phyloP scores from a whole-genome alignment of 768 basidiomycete genomes.

The Mycena olivaceomarginata region DNA sequence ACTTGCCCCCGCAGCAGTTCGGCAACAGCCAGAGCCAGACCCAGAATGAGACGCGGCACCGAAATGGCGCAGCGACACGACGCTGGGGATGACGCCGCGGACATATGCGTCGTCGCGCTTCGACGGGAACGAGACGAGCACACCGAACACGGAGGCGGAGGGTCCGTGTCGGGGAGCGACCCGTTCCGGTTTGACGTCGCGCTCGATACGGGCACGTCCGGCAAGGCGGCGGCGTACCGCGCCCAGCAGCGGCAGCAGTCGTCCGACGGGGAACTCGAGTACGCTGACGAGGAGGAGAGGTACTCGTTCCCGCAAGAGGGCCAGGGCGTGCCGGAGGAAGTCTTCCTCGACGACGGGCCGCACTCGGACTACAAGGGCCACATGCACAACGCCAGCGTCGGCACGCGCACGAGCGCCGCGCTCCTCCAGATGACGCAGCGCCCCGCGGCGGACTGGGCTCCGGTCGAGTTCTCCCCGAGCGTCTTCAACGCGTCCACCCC shows the following conservation, averaged over 20 bases:
- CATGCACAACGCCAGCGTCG: neutral
- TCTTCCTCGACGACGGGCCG: constrained; percentile 39
- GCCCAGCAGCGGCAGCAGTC: neutral
- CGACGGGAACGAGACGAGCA: neutral
- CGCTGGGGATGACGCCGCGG: constrained; percentile 33
- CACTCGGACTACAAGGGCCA: constrained; percentile 1
- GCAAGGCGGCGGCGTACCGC: neutral
- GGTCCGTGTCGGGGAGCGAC: constrained; percentile 31
- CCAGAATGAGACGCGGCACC: constrained; percentile 18
- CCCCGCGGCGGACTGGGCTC: constrained; percentile 37
- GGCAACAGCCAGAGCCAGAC: too few relatives aligned
- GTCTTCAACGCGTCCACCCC: constrained; percentile 8
- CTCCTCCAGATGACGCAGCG: constrained; percentile 47
- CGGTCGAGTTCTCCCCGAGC: constrained; percentile 41
- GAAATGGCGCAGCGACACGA: constrained; percentile 37
- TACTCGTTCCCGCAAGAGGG: neutral
- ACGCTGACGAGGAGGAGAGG: neutral
- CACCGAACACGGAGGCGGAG: constrained; percentile 33
- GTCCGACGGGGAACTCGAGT: neutral
- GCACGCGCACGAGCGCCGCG: constrained; percentile 36
- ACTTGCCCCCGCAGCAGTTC: neutral
- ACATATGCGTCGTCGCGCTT: constrained; percentile 24
- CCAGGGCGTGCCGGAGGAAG: constrained; percentile 23
- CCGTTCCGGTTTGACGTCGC: constrained; percentile 39
- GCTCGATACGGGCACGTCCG: constrained; percentile 2